Conservation (phyloP, 75 land plant species). For the Pinus taeda region DNA sequence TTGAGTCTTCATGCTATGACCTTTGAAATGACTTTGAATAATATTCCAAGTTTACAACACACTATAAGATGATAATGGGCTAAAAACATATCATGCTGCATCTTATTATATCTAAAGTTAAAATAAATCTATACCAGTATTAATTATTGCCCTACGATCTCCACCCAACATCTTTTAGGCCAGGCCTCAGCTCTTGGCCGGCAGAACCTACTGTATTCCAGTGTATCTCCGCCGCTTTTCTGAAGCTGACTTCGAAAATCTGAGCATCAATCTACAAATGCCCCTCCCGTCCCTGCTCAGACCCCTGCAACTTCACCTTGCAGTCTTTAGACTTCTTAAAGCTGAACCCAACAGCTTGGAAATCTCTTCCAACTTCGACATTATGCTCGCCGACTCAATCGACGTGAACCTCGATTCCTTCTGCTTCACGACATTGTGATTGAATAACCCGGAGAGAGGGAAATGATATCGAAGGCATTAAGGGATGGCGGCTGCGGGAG, state of each 20-base stretch:
- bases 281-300: conserved; percentile 29
- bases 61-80: too few species aligned
- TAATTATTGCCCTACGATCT: too few species aligned
- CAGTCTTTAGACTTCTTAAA: conserved; percentile 38
- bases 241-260: conserved; percentile 47
- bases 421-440: conserved; percentile 17
- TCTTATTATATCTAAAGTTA: too few species aligned
- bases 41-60: too few species aligned
- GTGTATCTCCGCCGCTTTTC: conserved; percentile 30
- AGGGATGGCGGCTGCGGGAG: conserved; percentile 29
- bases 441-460: conserved; percentile 59
- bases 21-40: too few species aligned
- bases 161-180: too few species aligned
- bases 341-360: conserved; percentile 34
- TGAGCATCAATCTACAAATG: conserved; percentile 27
- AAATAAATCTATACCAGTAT: too few species aligned
- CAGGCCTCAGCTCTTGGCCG: too few species aligned
- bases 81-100: too few species aligned
- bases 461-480: conserved; percentile 63
- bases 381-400: conserved; percentile 26
- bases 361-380: conserved; percentile 45
- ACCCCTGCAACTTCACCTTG: conserved; percentile 33
- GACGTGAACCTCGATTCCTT: conserved; percentile 35
- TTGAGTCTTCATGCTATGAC: too few species aligned
- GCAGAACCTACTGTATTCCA: conserved; percentile 37